Evolutionary conservation across 306 rosid genomes (phyloP).

Genomic region (Cicer pinnatifidum): DNA sequence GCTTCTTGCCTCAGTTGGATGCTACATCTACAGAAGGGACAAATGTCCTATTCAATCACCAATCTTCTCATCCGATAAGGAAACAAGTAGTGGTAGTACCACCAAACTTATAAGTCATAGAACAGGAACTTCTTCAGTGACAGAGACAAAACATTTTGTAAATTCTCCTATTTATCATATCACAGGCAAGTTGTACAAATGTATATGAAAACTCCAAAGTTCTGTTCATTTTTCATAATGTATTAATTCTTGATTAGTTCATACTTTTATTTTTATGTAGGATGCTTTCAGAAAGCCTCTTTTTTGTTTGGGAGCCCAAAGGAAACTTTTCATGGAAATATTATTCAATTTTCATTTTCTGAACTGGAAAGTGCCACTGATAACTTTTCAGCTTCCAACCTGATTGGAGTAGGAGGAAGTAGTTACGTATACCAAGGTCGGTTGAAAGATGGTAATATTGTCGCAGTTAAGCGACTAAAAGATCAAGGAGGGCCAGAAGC

Average conservation of each 20-base stretch:
- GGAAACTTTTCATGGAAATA: slow-evolving; percentile 63
- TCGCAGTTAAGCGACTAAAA: slow-evolving; percentile 86
- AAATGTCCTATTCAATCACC: slow-evolving; percentile 58
- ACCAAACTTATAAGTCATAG: slow-evolving; percentile 72
- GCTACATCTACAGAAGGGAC: slow-evolving; percentile 67
- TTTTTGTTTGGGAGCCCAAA: slow-evolving; percentile 62
- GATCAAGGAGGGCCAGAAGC: slow-evolving; percentile 74
- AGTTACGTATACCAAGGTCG: slow-evolving; percentile 87
- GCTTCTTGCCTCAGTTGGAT: slow-evolving; percentile 63
- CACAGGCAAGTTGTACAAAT: slow-evolving; percentile 54
- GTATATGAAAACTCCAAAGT: slow-evolving; percentile 9
- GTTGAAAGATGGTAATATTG: slow-evolving; percentile 68
- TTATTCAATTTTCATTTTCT: slow-evolving; percentile 71
- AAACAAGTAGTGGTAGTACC: slow-evolving; percentile 76
- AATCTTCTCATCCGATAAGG: slow-evolving; percentile 67
- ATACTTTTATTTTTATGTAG: slow-evolving; percentile 49
- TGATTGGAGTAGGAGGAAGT: slow-evolving; percentile 92
- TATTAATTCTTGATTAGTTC: slow-evolving; percentile 23
- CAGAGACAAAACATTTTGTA: slow-evolving; percentile 55
- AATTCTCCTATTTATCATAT: slow-evolving; percentile 58
- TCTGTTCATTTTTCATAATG: slow-evolving; percentile 21
- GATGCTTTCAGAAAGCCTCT: slow-evolving; percentile 76
- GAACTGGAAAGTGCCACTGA: slow-evolving; percentile 88
- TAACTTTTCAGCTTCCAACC: slow-evolving; percentile 77
- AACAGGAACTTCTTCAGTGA: slow-evolving; percentile 55